Conservation (phyloP, 352 stramenopile species). For the Blastocystis sp. region DNA sequence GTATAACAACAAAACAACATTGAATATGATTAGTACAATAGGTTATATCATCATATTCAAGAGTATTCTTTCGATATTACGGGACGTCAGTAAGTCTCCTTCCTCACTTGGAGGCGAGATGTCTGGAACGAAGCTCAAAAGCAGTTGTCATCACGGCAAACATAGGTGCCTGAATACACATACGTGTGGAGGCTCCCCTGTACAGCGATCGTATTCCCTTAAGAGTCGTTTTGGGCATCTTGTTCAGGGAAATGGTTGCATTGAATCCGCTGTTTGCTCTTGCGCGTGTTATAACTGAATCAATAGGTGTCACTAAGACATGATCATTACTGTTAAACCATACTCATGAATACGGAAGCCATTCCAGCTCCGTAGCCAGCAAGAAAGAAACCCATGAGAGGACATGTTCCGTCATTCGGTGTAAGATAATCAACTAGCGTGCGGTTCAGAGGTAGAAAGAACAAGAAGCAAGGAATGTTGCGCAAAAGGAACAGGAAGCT, state of each 20-base stretch:
- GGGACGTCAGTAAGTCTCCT: too few species aligned
- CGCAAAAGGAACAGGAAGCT: slow-evolving; percentile 72
- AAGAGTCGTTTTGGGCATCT: slow-evolving; percentile 70
- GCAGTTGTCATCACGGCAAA: slow-evolving; percentile 72
- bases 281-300: slow-evolving; percentile 78
- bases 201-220: slow-evolving; percentile 70
- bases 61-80: too few species aligned
- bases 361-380: slow-evolving; percentile 66
- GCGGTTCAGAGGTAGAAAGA: slow-evolving; percentile 80
- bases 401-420: slow-evolving; percentile 63
- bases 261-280: slow-evolving; percentile 66
- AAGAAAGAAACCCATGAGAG: slow-evolving; percentile 64
- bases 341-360: slow-evolving; percentile 63
- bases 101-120: slow-evolving; percentile 63
- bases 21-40: too few species aligned
- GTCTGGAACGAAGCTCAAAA: slow-evolving; percentile 75
- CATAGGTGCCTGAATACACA: slow-evolving; percentile 72
- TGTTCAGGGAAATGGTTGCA: slow-evolving; percentile 69
- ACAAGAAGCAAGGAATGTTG: slow-evolving; percentile 78
- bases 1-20: too few species aligned
- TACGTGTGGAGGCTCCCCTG: slow-evolving; percentile 70
- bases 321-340: neutral
- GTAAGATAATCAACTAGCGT: slow-evolving; percentile 64
- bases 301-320: slow-evolving; percentile 62
- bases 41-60: too few species aligned